Conservation (phyloP, 208 protist genomes). For the Acanthamoeba lenticulata region DNA sequence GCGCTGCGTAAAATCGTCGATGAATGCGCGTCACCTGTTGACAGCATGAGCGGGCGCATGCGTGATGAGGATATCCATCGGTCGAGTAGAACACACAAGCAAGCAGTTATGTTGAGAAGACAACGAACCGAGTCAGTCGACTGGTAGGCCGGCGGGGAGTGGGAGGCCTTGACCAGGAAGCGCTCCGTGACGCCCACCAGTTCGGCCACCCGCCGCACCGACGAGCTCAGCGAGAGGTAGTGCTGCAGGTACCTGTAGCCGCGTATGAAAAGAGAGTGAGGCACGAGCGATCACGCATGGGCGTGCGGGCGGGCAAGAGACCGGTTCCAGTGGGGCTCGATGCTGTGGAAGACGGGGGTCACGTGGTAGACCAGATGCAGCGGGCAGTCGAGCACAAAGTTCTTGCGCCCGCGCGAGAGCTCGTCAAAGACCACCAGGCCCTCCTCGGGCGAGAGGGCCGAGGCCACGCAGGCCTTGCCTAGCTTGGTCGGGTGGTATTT, state of each 20-base stretch:
- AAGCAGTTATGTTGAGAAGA: neutral
- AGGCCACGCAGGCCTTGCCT: constrained; percentile 71
- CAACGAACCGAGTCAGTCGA: neutral
- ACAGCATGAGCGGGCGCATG: neutral
- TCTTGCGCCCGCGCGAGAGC: constrained; percentile 66
- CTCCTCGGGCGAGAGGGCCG: constrained; percentile 78
- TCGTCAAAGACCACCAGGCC: constrained; percentile 79
- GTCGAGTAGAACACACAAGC: neutral
- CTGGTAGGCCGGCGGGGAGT: constrained; percentile 47
- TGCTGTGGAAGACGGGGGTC: constrained; percentile 74
- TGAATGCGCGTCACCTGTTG: constrained; percentile 85
- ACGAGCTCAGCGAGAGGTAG: constrained; percentile 17
- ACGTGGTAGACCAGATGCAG: constrained; percentile 82
- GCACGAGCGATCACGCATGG: no score
- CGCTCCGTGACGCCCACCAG: constrained; percentile 45
- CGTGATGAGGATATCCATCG: neutral
- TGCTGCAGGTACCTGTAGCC: constrained; percentile 62
- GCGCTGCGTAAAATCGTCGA: constrained; percentile 91
- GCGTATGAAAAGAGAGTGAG: no score
- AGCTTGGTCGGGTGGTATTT: constrained; percentile 77
- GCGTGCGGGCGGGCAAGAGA: constrained; percentile 23
- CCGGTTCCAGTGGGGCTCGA: constrained; percentile 77
- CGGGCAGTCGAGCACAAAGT: constrained; percentile 78
- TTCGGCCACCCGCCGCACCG: neutral
- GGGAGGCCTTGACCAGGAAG: constrained; percentile 52